Conservation (phyloP, 2,329 filamentous ascomycete species). For the Fusarium scirpi region DNA sequence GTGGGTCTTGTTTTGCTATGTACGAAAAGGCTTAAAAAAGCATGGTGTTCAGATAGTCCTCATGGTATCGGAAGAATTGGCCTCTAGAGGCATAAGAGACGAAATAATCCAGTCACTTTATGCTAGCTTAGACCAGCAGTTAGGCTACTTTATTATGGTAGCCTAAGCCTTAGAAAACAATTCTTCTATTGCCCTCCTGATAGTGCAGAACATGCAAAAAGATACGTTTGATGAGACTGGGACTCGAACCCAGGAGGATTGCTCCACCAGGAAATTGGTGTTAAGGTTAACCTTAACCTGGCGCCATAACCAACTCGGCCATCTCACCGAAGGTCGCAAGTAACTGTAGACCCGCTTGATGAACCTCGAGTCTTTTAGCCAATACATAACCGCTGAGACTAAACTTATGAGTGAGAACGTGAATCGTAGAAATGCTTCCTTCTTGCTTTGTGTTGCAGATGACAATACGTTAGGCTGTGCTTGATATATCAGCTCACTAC, state of each 20-base stretch:
- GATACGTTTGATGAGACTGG: slow-evolving; percentile 39
- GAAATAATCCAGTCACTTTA: too few species aligned
- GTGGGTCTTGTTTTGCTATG: too few species aligned
- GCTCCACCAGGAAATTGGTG: slow-evolving; percentile 44
- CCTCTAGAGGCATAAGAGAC: too few species aligned
- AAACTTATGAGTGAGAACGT: neutral
- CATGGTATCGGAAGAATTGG: too few species aligned
- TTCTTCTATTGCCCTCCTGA: too few species aligned
- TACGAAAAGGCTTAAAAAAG: too few species aligned
- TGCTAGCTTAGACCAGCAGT: too few species aligned
- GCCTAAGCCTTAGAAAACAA: too few species aligned
- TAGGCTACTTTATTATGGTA: too few species aligned
- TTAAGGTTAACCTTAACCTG: slow-evolving; percentile 42
- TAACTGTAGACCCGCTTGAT: slow-evolving; percentile 14
- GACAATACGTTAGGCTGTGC: neutral
- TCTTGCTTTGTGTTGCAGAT: neutral
- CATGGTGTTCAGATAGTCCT: too few species aligned
- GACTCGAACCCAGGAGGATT: slow-evolving; percentile 47
- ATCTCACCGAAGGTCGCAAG: slow-evolving; percentile 33
- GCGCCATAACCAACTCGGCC: slow-evolving; percentile 45
- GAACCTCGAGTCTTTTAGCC: rapidly evolving
- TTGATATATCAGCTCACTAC: neutral
- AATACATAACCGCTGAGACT: neutral
- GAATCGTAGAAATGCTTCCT: neutral
- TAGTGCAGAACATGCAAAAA: neutral